These are phyloP conservation scores for Cladophialophora immunda DNA, from an alignment of 2,329 filamentous ascomycete species.

Conservation along the genomic window DNA sequence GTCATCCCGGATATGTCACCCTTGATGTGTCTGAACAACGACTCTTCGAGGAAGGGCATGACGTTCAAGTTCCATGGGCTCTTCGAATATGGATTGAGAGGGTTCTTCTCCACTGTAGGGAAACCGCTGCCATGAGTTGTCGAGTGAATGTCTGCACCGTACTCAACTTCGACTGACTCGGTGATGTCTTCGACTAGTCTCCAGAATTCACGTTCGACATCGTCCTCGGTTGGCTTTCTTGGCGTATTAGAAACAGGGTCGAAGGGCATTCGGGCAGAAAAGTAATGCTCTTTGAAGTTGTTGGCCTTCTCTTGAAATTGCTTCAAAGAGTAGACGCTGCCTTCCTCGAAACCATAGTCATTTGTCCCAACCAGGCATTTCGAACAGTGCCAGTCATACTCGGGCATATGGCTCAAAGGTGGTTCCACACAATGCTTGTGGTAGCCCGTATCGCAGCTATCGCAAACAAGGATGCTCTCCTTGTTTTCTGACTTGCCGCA, in stretches of 20 bases:
- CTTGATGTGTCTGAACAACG: conserved; percentile 95
- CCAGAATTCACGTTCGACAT: conserved; percentile 98
- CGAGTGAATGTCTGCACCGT: conserved; percentile 96
- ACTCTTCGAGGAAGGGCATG: conserved; percentile 87
- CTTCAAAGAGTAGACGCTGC: conserved; percentile 90
- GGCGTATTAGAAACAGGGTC: conserved; percentile 84
- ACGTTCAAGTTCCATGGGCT: conserved; percentile 97
- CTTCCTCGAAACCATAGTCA: conserved; percentile 97
- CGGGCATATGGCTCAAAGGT: conserved; percentile 77
- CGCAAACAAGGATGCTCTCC: conserved; percentile 78
- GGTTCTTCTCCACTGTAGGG: conserved; percentile 90
- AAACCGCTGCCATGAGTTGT: conserved; percentile 98
- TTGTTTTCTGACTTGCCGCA: conserved; percentile 82
- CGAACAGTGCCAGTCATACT: conserved; percentile 94
- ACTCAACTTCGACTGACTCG: conserved; percentile 96
- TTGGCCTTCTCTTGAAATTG: conserved; percentile 97
- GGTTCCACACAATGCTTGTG: conserved; percentile 91
- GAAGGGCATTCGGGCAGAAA: conserved; percentile 86
- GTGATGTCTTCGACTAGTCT: conserved; percentile 90
- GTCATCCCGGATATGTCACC: conserved; percentile 99
- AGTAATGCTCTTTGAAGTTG: conserved; percentile 94
- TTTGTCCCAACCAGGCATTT: conserved; percentile 94
- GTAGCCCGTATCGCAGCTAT: conserved; percentile 89
- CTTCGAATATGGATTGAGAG: conserved; percentile 82
- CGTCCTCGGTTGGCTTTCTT: conserved; percentile 86